Evolutionary conservation across 768 basidiomycete genomes (phyloP), one percentile per base, ranked within the genome.

Genomic region (Calvatia gigantea): DNA sequence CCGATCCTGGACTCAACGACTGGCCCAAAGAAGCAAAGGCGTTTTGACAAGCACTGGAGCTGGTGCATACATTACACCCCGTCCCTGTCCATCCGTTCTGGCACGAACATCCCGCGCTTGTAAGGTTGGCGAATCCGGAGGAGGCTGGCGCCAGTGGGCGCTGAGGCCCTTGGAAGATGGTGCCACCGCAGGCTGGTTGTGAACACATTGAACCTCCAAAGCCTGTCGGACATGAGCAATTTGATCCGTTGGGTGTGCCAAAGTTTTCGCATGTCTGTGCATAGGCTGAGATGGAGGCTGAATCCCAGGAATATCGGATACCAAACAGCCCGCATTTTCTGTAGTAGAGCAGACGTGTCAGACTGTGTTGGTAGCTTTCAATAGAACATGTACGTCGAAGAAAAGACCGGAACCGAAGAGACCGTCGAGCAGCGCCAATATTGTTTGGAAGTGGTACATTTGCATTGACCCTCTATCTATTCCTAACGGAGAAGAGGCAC

Each of bases 21-120:
- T 69, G 66, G 8, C 68, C 71, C 37, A 71, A 70, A 1, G 82
- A 70, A 46, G 75, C 65, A 63, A 81, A 84, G 4, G 81, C 91
- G 39, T 65, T 69, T 63, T 87, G 82, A 67, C 94, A 97, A 0
- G 89, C 86, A 50, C 72, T 74, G 1, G 84, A 64, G 8, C 74
- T 77, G 54, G 78, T 75, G 65, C 94, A 96, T 33, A 95, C 90
- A 62, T 91, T 91, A 67, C 91, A 93, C 0, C 82, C 88, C 1
- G 74, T 73, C 8, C 92, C 94, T 1, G 75, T 76, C 93, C 93
- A 95, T 2, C 87, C 93, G 39, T 65, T 64, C 59, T 82, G 70
- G 66, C 94, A 95, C 0, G 78, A 71, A 66, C 94, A 97, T 1
- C 72, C 75, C 19, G 85, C 74, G 14, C 81, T 67, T 1, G 85